Percentiles rank a stretch among this genome's conserved stretches.
Evolutionary conservation across 2,329 filamentous ascomycete species (phyloP).

Genomic region (Fusarium caatingaense): DNA sequence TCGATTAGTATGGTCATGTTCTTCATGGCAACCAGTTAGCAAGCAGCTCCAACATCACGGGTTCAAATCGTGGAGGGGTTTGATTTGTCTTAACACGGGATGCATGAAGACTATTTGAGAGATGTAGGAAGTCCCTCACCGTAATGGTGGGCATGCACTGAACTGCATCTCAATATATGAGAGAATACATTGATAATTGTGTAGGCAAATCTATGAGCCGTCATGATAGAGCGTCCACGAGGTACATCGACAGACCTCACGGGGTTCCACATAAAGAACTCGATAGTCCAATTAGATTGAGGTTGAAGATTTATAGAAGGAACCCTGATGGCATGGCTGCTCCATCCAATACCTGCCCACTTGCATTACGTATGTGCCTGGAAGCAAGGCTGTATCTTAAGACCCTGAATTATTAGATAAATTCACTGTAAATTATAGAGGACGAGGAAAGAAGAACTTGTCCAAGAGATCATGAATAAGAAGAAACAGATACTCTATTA

Average conservation of each 20-base stretch:
- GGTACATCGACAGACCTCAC: constrained; percentile 6
- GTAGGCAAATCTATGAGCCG: background rate
- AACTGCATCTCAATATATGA: background rate
- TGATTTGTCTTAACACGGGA: background rate
- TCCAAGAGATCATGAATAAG: background rate
- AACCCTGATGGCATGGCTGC: constrained; percentile 39
- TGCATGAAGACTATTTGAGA: background rate
- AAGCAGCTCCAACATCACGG: background rate
- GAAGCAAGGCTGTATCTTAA: background rate
- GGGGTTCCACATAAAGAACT: constrained; percentile 18
- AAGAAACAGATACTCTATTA: background rate
- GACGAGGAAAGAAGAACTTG: background rate
- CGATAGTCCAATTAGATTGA: background rate
- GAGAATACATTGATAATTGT: background rate
- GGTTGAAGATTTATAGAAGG: constrained; percentile 8
- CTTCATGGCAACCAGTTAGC: background rate
- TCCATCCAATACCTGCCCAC: background rate
- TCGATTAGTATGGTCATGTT: background rate
- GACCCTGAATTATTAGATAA: constrained; percentile 22
- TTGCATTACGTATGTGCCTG: constrained; percentile 17
- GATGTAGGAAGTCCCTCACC: background rate
- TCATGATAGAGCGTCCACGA: constrained; percentile 30
- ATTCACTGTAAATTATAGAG: background rate
- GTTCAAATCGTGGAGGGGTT: background rate
- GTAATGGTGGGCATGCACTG: background rate